Base-by-base conservation (phyloP, 208 protist species). In the Novymonas esmeraldas region DNA sequence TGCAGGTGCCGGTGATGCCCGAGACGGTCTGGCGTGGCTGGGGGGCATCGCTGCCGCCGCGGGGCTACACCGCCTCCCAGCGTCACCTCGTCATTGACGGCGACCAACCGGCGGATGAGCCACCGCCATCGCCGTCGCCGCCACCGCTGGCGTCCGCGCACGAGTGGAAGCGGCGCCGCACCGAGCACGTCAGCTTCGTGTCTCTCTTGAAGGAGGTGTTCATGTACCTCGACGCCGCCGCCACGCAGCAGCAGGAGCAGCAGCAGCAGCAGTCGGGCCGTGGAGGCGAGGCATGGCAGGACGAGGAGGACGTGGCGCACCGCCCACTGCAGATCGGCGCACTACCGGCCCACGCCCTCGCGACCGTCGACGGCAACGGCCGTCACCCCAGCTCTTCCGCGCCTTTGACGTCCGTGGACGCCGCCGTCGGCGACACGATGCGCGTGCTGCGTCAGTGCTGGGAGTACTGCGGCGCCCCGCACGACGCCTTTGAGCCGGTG, bases 401-500 rank as follows among this genome's bases (percentile, higher is more conserved):
- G 16, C 26, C 39, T 31, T 38, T 33, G 20, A 69, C 63, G 45
- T 48, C 61, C n/a, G 68, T 86, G n/a, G 74, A 85, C 31, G 49
- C 65, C 14, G 79, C 82, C 5, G 51, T 89, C 45, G 66, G 59
- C 29, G 82, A 87, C 71, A 60, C 75, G 18, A 55, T 81, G 34
- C 75, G 78, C 24, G 75, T 91, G 34, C 73, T 91, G 51, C 76
- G 57, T 16, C 41, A 58, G 38, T 91, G 82, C 64, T 91, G 88
- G 85, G 54, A 54, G 16, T 87, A 81, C 61, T 26, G 36, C 22
- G 88, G 88, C 16, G 49, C 61, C 22, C 85, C 83, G 1, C 78
- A 78, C 42, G 88, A 91, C 52, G 71, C 76, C 20, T 94, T 92
- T 49, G 88, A 92, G 57, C 76, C 88, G 7, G 74, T 81, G 29